These are phyloP conservation scores for Spiraea crenata DNA, from an alignment of 331 rosid species.

Conservation along the genomic window DNA sequence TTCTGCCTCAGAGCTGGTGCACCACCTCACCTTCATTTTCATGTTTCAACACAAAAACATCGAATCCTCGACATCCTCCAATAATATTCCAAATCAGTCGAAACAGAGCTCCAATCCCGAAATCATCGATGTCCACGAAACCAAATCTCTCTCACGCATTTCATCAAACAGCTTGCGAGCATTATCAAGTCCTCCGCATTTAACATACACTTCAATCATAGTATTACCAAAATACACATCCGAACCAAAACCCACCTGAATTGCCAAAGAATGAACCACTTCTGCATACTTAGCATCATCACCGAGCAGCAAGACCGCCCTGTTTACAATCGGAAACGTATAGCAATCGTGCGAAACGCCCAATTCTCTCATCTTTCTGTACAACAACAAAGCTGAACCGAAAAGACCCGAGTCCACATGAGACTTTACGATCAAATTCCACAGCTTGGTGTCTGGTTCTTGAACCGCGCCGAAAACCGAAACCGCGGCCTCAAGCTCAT, in stretches of 20 bases:
- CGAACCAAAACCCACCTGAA: slow-evolving; percentile 43
- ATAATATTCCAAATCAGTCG: no score
- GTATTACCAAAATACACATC: slow-evolving; percentile 51
- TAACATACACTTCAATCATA: slow-evolving; percentile 41
- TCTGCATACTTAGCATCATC: slow-evolving; percentile 31
- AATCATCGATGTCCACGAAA: slow-evolving; percentile 55
- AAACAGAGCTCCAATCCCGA: no score
- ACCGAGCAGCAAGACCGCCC: slow-evolving; percentile 24
- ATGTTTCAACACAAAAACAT: no score
- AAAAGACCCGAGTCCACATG: slow-evolving; percentile 39
- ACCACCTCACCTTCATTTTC: no score
- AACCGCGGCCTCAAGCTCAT: slow-evolving; percentile 34
- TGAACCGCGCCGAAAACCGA: slow-evolving; percentile 26
- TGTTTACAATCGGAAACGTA: slow-evolving; percentile 45
- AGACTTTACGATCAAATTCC: slow-evolving; percentile 43
- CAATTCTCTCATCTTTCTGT: slow-evolving; percentile 38
- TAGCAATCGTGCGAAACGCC: slow-evolving; percentile 44
- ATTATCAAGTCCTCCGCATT: slow-evolving; percentile 24
- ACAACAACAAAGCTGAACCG: slow-evolving; percentile 32
- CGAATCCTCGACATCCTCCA: no score
- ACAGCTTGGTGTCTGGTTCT: slow-evolving; percentile 26
- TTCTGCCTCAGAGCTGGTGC: no score
- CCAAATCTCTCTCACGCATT: slow-evolving; percentile 41
- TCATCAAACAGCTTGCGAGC: slow-evolving; percentile 43
- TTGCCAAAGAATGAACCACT: slow-evolving; percentile 49